Base-by-base conservation (phyloP, 1,284 basidiomycete species). In the Neotropicomus parvogracilis region DNA sequence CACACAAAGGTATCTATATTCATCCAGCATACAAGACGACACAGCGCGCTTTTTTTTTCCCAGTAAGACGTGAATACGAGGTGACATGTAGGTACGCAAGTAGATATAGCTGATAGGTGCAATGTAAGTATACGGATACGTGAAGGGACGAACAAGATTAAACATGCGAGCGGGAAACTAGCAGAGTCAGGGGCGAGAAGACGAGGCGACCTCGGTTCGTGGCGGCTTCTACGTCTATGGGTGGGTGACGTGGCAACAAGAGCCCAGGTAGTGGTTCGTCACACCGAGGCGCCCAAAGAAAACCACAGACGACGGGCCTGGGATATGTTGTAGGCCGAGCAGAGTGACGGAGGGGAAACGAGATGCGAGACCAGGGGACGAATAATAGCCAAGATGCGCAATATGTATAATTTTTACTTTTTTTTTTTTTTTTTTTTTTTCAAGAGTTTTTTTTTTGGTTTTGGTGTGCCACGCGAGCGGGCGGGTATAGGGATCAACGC, bases 331-430 rank as follows among this genome's bases (percentile, higher is more conserved):
- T 42, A 68, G 63, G 59, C 50, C 61, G 62, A 52, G 40, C 35
- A 54, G 33, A 44, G 48, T 33, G 44, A 40, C 28, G 8, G 24
- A 8, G 24, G 46, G 51, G 50, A 51, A 48, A 40, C 55, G 45
- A 46, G 14, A 10, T 24, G 41, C 34, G 44, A 48, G 36, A 49
- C 32, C 48, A 21, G 35, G 33, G 33, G 40, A 55, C 45, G 6
- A 50, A 57, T 55, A 59, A 54, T 57, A 61, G 56, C 55, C 57
- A 60, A 59, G 46, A 53, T 49, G 55, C 56, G 49, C 61, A 66
- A 61, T 67, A 65, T 63, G 65, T 63, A 65, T 66, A 66, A 56
- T 61, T 66, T 66, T 64, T 68, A 66, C 64, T 68, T 67, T 65
- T 67, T 48, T n/a, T n/a, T n/a, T n/a, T n/a, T n/a, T n/a, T n/a